phyloP scores from a whole-genome alignment of 2,329 filamentous ascomycete genomes.

The Diaporthe vaccinii region DNA sequence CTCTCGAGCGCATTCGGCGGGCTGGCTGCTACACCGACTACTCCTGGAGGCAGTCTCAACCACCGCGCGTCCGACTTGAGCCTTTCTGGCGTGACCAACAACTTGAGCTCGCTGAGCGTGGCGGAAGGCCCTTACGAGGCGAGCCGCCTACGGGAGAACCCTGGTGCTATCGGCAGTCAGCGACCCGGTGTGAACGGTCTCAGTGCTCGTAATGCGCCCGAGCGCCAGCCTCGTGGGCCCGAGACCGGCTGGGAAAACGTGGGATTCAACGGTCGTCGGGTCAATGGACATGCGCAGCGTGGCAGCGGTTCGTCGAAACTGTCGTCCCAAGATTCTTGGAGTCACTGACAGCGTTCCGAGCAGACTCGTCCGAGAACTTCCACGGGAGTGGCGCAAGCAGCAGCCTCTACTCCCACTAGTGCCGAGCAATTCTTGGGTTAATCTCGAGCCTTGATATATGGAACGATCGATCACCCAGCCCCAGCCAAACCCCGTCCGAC shows the following conservation, averaged over 20 bases:
- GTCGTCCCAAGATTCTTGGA: slow-evolving; percentile 40
- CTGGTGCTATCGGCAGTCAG: slow-evolving; percentile 76
- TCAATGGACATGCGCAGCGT: slow-evolving; percentile 73
- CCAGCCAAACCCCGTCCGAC: slow-evolving; percentile 22
- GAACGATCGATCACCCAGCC: slow-evolving; percentile 26
- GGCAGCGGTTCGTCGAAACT: slow-evolving; percentile 64
- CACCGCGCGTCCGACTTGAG: slow-evolving; percentile 51
- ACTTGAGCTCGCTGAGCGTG: slow-evolving; percentile 65
- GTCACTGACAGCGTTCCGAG: slow-evolving; percentile 41
- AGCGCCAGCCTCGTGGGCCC: slow-evolving; percentile 74
- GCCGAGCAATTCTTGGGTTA: background rate
- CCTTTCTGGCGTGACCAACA: slow-evolving; percentile 52
- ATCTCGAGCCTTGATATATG: slow-evolving; percentile 27
- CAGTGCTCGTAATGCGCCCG: slow-evolving; percentile 62
- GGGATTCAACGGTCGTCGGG: slow-evolving; percentile 67
- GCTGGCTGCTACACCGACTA: slow-evolving; percentile 52
- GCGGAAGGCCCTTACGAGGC: slow-evolving; percentile 62
- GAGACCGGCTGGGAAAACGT: slow-evolving; percentile 68
- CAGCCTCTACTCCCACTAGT: slow-evolving; percentile 41
- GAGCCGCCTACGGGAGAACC: slow-evolving; percentile 61
- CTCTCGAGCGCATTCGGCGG: slow-evolving; percentile 35
- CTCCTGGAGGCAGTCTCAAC: slow-evolving; percentile 46
- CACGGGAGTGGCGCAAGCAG: slow-evolving; percentile 39
- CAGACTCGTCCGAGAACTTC: slow-evolving; percentile 42
- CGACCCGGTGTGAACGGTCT: slow-evolving; percentile 65